Conservation (phyloP, 352 stramenopile species). For the Globisporangium radiosum region DNA sequence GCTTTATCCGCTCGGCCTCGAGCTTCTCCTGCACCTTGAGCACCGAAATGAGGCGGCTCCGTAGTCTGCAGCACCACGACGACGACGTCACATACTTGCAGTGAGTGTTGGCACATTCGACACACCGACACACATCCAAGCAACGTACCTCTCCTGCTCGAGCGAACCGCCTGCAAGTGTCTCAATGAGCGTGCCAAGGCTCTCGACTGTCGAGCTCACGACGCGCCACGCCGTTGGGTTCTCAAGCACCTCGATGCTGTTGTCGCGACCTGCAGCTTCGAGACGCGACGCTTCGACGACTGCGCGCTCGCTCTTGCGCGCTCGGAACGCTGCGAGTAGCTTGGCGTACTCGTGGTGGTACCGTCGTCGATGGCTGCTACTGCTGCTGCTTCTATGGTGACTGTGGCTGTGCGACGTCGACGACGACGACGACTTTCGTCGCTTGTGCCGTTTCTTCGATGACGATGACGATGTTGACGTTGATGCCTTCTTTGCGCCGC, state of each 20-base stretch:
- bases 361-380: slow-evolving; percentile 43
- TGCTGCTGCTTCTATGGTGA: slow-evolving; percentile 35
- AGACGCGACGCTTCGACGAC: slow-evolving; percentile 53
- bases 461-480: slow-evolving; percentile 41
- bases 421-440: slow-evolving; percentile 47
- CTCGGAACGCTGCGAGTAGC: slow-evolving; percentile 44
- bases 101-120: neutral
- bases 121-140: neutral
- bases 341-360: slow-evolving; percentile 72
- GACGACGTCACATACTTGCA: neutral
- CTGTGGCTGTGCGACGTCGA: slow-evolving; percentile 36
- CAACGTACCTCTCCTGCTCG: slow-evolving; percentile 54
- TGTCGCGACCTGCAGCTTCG: slow-evolving; percentile 22
- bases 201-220: slow-evolving; percentile 61
- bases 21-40: slow-evolving; percentile 72
- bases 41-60: slow-evolving; percentile 69
- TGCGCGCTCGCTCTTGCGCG: slow-evolving; percentile 50
- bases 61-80: slow-evolving; percentile 25
- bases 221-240: slow-evolving; percentile 60
- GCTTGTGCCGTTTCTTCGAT: slow-evolving; percentile 54
- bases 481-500: slow-evolving; percentile 38
- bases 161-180: slow-evolving; percentile 55
- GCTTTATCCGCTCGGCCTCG: slow-evolving; percentile 52
- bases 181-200: slow-evolving; percentile 45
- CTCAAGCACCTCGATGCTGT: slow-evolving; percentile 27